Evolutionary conservation across 495 filamentous ascomycete species (phyloP), one percentile per base, ranked within the genome.

Genomic region (Penicillium macrosclerotiorum): DNA sequence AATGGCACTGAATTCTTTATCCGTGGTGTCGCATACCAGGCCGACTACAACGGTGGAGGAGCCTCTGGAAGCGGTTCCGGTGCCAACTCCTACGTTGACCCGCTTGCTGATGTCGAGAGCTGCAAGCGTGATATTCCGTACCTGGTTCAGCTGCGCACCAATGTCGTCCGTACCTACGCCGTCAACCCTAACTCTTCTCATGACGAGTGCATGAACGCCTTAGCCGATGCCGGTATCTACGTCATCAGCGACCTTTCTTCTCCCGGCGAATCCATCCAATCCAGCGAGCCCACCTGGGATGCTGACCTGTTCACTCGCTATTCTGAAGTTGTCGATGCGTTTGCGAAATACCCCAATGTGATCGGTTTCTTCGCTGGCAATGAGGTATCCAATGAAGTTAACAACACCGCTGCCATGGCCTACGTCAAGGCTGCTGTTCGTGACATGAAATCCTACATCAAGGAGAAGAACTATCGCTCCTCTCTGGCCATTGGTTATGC

Each of bases 301-400:
- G 76, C 82, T 42, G 78, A 80, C 11, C 74, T 96, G 47, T 94
- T 84, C 68, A 69, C 76, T 4, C 84, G 88, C 39, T 98, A 98
- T 74, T 87, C 86, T 49, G 70, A 64, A n/a, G 93, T 98, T 23
- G 68, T 98, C 31, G 91, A 98, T 66, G 78, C 80, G 29, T 75
- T 98, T 43, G 74, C 78, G 52, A 76, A 85, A 51, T 96, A 96
- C 71, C 77, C 74, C 65, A 98, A 98, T 63, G 80, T 86, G 42
- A 81, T 98, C 46, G 93, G 94, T 57, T 98, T 97, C 81, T 97
- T 97, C 67, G 88, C 91, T 41, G 94, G 94, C 54, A 97, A 98
- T 64, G 93, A 98, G 69, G 93, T 97, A 41, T 83, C 89, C 56
- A 95, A 97, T 76, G 73, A 80, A 50, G 68, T 75, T 38, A 89